Base-by-base conservation (phyloP, 75 land plant genomes). In the Sequoiadendron giganteum region DNA sequence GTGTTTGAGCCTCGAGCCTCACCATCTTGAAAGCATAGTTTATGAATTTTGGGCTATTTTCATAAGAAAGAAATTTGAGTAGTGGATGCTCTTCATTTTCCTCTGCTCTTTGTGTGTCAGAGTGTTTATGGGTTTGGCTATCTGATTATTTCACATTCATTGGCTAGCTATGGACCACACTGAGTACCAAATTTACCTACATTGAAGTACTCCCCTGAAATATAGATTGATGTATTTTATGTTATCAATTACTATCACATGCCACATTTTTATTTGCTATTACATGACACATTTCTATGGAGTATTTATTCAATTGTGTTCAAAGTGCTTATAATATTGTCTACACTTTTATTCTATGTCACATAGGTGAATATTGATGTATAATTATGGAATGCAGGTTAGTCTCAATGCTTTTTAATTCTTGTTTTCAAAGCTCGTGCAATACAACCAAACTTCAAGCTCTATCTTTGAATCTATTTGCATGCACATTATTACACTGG, bases 321-420 rank as follows among this genome's bases (percentile, higher is more conserved):
- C 47, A 21, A 19, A 39, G 38, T 42, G 21, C 21, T 79, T 79
- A 79, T 39, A 42, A 79, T 79, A 39, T 42, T 42, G 28, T 40
- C 42, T 36, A 39, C 1, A 5, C 43, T 42, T 79, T 79, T 40
- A 79, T 39, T 42, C 25, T 42, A 25, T 79, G 47, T 42, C 47
- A 79, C 18, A 39, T 39, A 42, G 9, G 45, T 79, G 47, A 79
- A 79, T 40, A 19, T 21, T 39, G 21, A 42, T 40, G 42, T 18
- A 86, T 86, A 11, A 18, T 45, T 47, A 32, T 65, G n/a, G 16
- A 48, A 85, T 92, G 89, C 96, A 96, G 99, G 99, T 97, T 30
- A 97, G 99, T 86, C 88, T 97, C 92, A 97, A 96, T 91, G 99
- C 96, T n/a, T 96, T 97, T 88, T 93, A 98, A 11, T 97, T 96